Percentiles rank a stretch among this genome's conserved stretches.
Evolutionary conservation across 2,329 filamentous ascomycete genomes (phyloP).

Genomic region (Alternaria arborescens): DNA sequence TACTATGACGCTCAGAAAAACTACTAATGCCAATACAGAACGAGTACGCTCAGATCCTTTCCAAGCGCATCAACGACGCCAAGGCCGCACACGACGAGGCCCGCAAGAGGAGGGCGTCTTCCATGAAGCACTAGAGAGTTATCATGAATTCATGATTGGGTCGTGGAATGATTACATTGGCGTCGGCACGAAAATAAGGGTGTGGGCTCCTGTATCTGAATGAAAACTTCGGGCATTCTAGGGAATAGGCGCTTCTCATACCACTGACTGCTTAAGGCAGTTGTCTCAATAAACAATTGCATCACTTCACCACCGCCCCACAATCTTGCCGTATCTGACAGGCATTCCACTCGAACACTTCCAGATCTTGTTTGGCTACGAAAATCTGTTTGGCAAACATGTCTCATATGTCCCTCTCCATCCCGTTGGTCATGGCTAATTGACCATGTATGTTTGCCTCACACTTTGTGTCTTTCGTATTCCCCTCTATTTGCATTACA

Average conservation of each 20-base stretch:
- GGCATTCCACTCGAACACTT: background rate
- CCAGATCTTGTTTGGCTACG: background rate
- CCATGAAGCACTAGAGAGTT: constrained; percentile 57
- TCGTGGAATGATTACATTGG: constrained; percentile 49
- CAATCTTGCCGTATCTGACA: background rate
- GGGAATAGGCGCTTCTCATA: constrained; percentile 47
- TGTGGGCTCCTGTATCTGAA: constrained; percentile 45
- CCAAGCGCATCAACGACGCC: constrained; percentile 96
- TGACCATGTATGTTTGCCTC: background rate
- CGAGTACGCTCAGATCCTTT: constrained; percentile 95
- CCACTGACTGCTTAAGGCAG: constrained; percentile 48
- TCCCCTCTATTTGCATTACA: background rate
- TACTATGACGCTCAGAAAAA: background rate
- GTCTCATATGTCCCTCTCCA: background rate
- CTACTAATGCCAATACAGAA: constrained; percentile 66
- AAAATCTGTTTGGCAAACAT: background rate
- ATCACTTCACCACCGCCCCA: constrained; percentile 39
- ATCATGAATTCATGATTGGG: constrained; percentile 44
- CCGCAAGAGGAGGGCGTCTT: constrained; percentile 96
- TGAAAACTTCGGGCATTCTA: constrained; percentile 45
- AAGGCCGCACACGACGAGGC: constrained; percentile 92
- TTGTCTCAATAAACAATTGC: constrained; percentile 51
- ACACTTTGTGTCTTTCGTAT: background rate
- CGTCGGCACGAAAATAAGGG: constrained; percentile 48
- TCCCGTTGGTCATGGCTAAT: background rate